phyloP scores from a whole-genome alignment of 2,329 filamentous ascomycete genomes.

The Didymella exigua region DNA sequence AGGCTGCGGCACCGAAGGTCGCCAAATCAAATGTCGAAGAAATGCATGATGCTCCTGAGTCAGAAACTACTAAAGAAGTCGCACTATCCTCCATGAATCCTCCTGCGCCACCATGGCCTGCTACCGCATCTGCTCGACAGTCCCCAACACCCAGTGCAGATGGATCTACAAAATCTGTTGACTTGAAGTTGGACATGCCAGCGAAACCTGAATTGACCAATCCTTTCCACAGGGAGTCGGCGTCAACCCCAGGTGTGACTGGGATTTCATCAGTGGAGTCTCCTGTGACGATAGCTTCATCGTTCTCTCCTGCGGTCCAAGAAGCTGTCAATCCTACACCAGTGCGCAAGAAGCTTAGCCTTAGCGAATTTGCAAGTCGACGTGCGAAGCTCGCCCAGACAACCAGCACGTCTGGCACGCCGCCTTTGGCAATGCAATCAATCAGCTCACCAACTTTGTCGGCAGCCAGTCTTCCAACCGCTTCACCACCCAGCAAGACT shows the following conservation, averaged over 20 bases:
- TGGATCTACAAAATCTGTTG: conserved; percentile 22
- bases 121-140: conserved; percentile 21
- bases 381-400: conserved; percentile 48
- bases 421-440: conserved; percentile 33
- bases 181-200: conserved; percentile 40
- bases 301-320: conserved; percentile 49
- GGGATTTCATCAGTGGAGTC: conserved; percentile 38
- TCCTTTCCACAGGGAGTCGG: conserved; percentile 21
- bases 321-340: conserved; percentile 51
- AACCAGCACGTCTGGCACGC: conserved; percentile 29
- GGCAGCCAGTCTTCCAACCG: conserved; percentile 37
- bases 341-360: conserved; percentile 56
- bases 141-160: conserved; percentile 20
- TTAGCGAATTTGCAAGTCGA: conserved; percentile 58
- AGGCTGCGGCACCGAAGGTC: conserved; percentile 36
- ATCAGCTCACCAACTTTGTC: conserved; percentile 43
- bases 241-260: conserved; percentile 34
- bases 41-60: conserved; percentile 36
- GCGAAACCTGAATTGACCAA: conserved; percentile 32
- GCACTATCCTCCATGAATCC: conserved; percentile 42
- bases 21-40: conserved; percentile 36
- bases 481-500: conserved; percentile 36
- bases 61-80: conserved; percentile 23
- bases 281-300: conserved; percentile 34
- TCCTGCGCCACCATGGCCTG: conserved; percentile 41